Evolutionary conservation across 805 yeast species (phyloP).

Genomic region (Yamadazyma akitaensis): DNA sequence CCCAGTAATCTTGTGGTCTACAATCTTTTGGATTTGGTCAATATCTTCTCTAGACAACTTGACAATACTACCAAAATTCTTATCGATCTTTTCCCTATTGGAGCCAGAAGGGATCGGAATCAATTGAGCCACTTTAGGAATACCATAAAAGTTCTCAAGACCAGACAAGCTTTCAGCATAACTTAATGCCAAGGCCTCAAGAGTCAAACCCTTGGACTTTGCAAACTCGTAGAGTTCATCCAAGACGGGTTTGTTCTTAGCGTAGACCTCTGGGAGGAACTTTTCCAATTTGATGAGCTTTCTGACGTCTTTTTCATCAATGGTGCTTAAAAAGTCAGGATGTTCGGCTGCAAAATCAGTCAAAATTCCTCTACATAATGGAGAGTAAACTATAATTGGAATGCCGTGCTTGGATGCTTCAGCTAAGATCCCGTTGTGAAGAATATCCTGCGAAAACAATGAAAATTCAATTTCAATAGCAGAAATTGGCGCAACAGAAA

Average conservation of each 20-base stretch:
- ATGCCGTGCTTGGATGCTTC: slow-evolving; percentile 55
- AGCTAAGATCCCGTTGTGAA: slow-evolving; percentile 60
- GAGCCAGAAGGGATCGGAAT: slow-evolving; percentile 83
- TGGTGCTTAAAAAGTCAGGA: slow-evolving; percentile 14
- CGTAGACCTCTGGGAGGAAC: slow-evolving; percentile 54
- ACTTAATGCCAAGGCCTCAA: slow-evolving; percentile 50
- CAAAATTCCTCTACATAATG: slow-evolving; percentile 75
- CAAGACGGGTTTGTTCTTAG: slow-evolving; percentile 51
- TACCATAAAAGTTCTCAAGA: slow-evolving; percentile 48
- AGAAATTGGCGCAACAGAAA: slow-evolving; percentile 52
- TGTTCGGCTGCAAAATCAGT: slow-evolving; percentile 55
- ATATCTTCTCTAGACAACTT: slow-evolving; percentile 54
- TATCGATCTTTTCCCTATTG: slow-evolving; percentile 54
- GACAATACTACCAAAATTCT: slow-evolving; percentile 49
- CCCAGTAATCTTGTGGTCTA: slow-evolving; percentile 21
- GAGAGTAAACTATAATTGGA: slow-evolving; percentile 79
- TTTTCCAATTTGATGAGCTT: slow-evolving; percentile 27
- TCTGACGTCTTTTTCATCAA: slow-evolving; percentile 6
- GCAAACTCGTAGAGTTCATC: slow-evolving; percentile 44
- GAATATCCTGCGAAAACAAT: slow-evolving; percentile 59
- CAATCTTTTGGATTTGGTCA: slow-evolving; percentile 45
- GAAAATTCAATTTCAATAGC: slow-evolving; percentile 81
- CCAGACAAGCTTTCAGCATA: slow-evolving; percentile 58
- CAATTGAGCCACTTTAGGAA: slow-evolving; percentile 46
- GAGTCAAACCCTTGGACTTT: slow-evolving; percentile 44